These are phyloP conservation scores for Atkinsonella texensis DNA, from an alignment of 2,329 filamentous ascomycete genomes.

Conservation along the genomic window DNA sequence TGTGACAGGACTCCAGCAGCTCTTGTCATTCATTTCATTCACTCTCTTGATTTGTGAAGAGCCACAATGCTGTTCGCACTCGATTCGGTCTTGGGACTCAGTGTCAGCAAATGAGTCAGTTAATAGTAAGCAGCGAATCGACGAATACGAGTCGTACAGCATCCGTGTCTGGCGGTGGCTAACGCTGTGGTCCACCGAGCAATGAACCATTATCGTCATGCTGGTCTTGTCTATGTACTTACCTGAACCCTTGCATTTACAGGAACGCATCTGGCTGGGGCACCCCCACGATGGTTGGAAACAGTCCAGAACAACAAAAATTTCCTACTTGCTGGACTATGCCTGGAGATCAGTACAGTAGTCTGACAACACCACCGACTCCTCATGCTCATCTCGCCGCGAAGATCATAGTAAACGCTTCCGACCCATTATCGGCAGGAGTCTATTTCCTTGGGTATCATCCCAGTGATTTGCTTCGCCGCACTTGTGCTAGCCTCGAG, in stretches of 20 bases:
- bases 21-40: not conserved
- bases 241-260: not conserved
- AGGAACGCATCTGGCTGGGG: not conserved
- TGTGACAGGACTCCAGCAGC: not conserved
- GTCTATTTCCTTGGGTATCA: too few relatives aligned
- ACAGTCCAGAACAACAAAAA: not conserved
- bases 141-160: not conserved
- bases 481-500: not conserved
- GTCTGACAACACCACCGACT: too few relatives aligned
- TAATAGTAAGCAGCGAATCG: not conserved
- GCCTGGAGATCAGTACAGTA: too few relatives aligned
- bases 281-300: not conserved
- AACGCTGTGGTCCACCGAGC: not conserved
- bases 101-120: not conserved
- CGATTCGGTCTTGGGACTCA: not conserved
- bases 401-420: too few relatives aligned
- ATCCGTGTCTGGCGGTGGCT: not conserved
- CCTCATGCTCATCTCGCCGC: too few relatives aligned
- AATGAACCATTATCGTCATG: not conserved
- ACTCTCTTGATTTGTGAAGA: not conserved
- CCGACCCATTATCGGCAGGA: too few relatives aligned
- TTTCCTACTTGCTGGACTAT: too few relatives aligned
- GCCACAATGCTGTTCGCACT: not conserved
- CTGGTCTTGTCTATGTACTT: not conserved
- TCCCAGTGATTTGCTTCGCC: too few relatives aligned